A percentile compares a stretch with the other conserved stretches of the same genome.
Evolutionary conservation across 139 green algal genomes (phyloP).

Genomic region (Chlamydomonas sp.): DNA sequence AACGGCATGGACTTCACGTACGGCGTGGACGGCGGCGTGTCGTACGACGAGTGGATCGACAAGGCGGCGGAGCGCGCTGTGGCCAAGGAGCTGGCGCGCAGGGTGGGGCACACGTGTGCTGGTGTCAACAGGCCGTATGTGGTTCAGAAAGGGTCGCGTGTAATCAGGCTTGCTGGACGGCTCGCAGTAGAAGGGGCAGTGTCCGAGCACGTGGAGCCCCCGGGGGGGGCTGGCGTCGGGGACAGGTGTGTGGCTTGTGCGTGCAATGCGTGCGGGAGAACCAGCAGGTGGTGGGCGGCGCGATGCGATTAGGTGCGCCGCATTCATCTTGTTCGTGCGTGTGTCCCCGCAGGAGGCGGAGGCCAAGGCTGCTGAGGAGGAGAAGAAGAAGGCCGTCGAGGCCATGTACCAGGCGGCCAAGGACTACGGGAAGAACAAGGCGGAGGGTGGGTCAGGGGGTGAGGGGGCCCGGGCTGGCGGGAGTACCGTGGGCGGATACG

Average conservation of each 20-base stretch:
- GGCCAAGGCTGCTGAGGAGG: slow-evolving; percentile 47
- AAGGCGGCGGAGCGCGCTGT: slow-evolving; percentile 31
- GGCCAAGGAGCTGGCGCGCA: slow-evolving; percentile 44
- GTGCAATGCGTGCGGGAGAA: not conserved
- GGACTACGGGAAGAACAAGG: slow-evolving; percentile 9
- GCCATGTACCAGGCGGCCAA: slow-evolving; percentile 9
- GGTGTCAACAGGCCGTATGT: too few species aligned
- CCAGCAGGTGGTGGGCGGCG: too few species aligned
- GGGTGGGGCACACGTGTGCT: slow-evolving; percentile 24
- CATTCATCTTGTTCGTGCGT: not conserved
- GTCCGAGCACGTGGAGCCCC: not conserved
- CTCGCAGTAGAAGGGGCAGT: not conserved
- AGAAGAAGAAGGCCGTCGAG: slow-evolving; percentile 32
- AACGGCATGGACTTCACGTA: slow-evolving; percentile 68
- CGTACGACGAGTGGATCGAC: slow-evolving; percentile 65
- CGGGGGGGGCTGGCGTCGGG: not conserved
- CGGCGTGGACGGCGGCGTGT: slow-evolving; percentile 54
- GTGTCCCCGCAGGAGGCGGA: slow-evolving; percentile 42
- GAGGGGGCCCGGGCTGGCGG: not conserved
- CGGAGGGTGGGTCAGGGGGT: slow-evolving; percentile 2
- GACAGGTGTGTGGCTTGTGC: not conserved
- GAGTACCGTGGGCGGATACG: not conserved
- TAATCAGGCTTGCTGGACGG: too few species aligned
- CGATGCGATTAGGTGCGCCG: too few species aligned
- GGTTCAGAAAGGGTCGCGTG: not conserved